Evolutionary conservation across 441 rosid genomes (phyloP), one percentile per base, ranked within the genome.

Genomic region (Arabidopsis hybrid): DNA sequence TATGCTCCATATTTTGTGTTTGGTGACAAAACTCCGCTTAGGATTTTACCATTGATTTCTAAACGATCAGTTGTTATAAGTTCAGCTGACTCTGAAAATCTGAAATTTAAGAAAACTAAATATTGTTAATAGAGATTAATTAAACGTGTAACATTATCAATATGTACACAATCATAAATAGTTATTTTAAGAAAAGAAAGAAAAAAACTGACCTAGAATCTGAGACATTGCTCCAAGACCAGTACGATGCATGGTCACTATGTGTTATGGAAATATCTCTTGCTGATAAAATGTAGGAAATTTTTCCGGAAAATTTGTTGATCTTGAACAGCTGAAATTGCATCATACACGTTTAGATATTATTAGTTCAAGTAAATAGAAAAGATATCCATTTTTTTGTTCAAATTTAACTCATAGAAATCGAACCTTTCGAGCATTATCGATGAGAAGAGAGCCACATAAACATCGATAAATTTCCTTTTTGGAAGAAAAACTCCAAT

Each of bases 31-130:
- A 60, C 49, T 64, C 59, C 4, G 1, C 84, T 83, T 29, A 42
- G 72, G 13, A 90, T 85, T 60, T 58, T 82, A 42, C 92, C 91
- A 1, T 76, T 50, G 26, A 92, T 88, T 65, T 89, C 92, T 39
- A 90, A 18, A 79, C 85, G 73, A 49, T 76, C 70, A 26, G 76
- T 73, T 38, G 86, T 80, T 74, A 65, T 75, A 2, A 88, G 88
- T 51, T 76, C 83, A 0, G 86, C 90, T 9, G 83, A 87, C 4
- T 90, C 91, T 5, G 76, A 34, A 58, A 90, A 90, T 66, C 97
- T 90, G 81, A 50, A 73, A 4, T 21, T 21, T 9, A 32, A 4
- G n/a, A 12, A 32, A 4, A 21, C 3, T 9, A 35, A 45, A 26
- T 5, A 8, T 0, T n/a, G n/a, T 55, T 17, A 36, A n/a, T n/a